These are phyloP conservation scores for Taxawa tesnikishii DNA, from an alignment of 2,329 filamentous ascomycete genomes.

Conservation along the genomic window DNA sequence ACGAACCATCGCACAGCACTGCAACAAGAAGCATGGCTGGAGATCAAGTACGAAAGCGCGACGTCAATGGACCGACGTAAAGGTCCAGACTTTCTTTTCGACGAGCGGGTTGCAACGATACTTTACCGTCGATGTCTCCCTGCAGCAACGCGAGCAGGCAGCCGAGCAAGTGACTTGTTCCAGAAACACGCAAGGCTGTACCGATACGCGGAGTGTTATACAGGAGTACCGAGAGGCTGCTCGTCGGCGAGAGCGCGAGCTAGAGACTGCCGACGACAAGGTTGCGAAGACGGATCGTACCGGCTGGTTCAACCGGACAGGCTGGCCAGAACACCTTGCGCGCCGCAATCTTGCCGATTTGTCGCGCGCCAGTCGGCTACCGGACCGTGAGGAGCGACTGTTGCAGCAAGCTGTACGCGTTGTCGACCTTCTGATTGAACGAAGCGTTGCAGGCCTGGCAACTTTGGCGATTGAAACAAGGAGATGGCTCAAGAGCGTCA, in stretches of 20 bases:
- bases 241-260: not conserved
- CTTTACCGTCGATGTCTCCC: conserved; percentile 1
- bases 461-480: conserved; percentile 8
- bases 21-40: too few relatives aligned
- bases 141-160: not conserved
- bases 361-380: conserved; percentile 7
- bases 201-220: not conserved
- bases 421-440: conserved; percentile 7
- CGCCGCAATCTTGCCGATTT: too few relatives aligned
- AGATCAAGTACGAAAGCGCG: not conserved
- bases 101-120: conserved; percentile 1
- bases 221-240: not conserved
- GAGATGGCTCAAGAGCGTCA: conserved; percentile 9
- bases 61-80: not conserved
- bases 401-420: too few relatives aligned
- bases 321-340: conserved; percentile 8
- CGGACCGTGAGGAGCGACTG: conserved; percentile 5
- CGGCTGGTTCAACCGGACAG: conserved; percentile 8
- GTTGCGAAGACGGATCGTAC: too few relatives aligned
- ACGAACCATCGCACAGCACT: too few relatives aligned
- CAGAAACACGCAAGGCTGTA: not conserved
- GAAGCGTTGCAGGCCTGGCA: conserved; percentile 8
- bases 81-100: not conserved
- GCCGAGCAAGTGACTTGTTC: too few relatives aligned
- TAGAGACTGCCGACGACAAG: not conserved